Evolutionary conservation across 805 yeast species (phyloP), one percentile per base, ranked within the genome.

Genomic region (Candida rishiriensis): DNA sequence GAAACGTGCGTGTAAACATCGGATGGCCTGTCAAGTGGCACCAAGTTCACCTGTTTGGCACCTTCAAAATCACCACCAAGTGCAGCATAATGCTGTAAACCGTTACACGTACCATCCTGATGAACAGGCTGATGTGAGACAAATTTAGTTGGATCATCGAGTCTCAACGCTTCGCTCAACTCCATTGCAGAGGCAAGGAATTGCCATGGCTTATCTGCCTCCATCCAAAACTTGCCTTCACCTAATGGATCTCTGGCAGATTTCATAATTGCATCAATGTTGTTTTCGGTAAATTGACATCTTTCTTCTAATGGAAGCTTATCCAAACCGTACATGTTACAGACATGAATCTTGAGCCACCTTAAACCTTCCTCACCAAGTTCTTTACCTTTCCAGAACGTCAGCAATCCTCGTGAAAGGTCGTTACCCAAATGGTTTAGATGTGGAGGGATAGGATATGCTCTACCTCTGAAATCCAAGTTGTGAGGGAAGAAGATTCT

Each of bases 31-130:
- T 79, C 84, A 30, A 79, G 75, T 11, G 91, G 90, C 34, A 79
- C 67, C 58, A 85, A 68, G 56, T 85, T 85, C 33, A 85, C 95
- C 64, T 85, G 91, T 41, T 68, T 72, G 2, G 93, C 95, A 66
- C 95, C 95, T 63, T 81, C 90, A 14, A 76, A 53, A 64, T 85
- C 95, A 68, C 93, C 91, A 61, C 93, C 93, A 41, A 85, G 68
- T 0, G 95, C 95, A 26, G 95, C 93, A 64, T 85, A 85, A 68
- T 85, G 95, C 56, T 85, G 95, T 48, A 85, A 70, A 15, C 95
- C 95, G 58, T 85, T 85, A 68, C 95, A 85, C 0, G 93, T 84
- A 54, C 95, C 95, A 66, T 85, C 95, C 63, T 84, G 91, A 61
- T 85, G 93, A 32, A 85, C 84, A 1, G 93, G 91, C 50, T 83